Conservation (phyloP, 257 asterid species). For the Lavandula angustifolia region DNA sequence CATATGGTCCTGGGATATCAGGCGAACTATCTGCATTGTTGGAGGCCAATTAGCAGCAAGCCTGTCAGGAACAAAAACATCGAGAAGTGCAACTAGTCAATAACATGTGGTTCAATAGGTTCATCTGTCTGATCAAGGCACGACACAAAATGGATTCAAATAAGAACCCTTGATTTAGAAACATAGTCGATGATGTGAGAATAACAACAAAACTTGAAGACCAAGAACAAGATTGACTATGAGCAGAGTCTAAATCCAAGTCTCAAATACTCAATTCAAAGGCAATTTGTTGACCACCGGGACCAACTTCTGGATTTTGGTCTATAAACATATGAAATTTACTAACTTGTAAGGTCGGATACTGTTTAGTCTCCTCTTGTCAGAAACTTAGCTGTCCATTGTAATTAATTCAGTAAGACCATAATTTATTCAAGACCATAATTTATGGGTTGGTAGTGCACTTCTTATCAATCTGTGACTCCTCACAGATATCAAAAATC, state of each 20-base stretch:
- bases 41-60: slow-evolving; percentile 93
- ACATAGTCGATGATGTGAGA: not conserved
- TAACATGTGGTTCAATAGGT: not conserved
- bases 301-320: too few relatives aligned
- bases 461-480: not conserved
- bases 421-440: not conserved
- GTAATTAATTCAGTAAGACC: not conserved
- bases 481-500: not conserved
- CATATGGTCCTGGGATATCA: slow-evolving; percentile 90
- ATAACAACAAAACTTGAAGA: too few relatives aligned
- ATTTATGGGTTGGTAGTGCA: not conserved
- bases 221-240: not conserved
- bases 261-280: not conserved
- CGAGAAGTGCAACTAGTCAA: not conserved
- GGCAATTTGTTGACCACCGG: not conserved
- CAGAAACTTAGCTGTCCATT: not conserved
- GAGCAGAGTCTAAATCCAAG: not conserved
- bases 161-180: not conserved
- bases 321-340: too few relatives aligned
- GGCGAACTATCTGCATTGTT: slow-evolving; percentile 81
- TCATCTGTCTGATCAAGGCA: not conserved
- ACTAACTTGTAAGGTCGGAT: too few relatives aligned
- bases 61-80: slow-evolving; percentile 45
- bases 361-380: not conserved
- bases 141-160: not conserved